Percentiles rank a stretch among this genome's conserved stretches.
phyloP scores from a whole-genome alignment of 176 grass and related monocot genomes.

The Puya raimondii region DNA sequence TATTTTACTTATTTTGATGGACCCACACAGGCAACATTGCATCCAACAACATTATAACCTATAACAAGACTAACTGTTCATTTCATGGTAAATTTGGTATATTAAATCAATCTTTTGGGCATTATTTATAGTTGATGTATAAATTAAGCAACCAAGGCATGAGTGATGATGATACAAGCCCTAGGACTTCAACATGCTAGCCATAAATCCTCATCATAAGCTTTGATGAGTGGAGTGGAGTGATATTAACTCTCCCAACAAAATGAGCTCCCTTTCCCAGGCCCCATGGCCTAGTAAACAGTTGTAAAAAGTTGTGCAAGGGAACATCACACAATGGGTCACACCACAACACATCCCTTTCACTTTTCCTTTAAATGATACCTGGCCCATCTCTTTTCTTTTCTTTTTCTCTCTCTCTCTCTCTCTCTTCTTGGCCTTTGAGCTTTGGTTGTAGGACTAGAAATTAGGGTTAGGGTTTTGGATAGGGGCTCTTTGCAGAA shows the following conservation, averaged over 20 bases:
- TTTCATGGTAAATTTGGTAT: too few species aligned
- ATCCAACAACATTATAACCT: too few species aligned
- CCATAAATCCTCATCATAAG: constrained; percentile 19
- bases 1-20: too few species aligned
- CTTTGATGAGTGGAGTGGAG: constrained; percentile 14
- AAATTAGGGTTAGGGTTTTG: too few species aligned
- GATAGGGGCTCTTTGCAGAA: neutral
- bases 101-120: too few species aligned
- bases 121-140: neutral
- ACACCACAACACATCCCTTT: constrained; percentile 19
- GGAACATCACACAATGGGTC: constrained; percentile 33
- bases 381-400: neutral
- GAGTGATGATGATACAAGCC: constrained; percentile 24
- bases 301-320: constrained; percentile 19
- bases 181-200: constrained; percentile 9
- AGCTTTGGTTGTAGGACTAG: neutral
- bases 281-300: constrained; percentile 30
- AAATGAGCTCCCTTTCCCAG: constrained; percentile 15
- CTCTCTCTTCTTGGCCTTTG: constrained; percentile 3
- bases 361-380: constrained; percentile 44
- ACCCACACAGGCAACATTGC: too few species aligned
- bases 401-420: too few species aligned
- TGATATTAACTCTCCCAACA: constrained; percentile 12
- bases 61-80: too few species aligned
- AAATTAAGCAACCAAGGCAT: neutral